Conservation (phyloP, 176 grass and related monocot species). For the Aegilops longissima region DNA sequence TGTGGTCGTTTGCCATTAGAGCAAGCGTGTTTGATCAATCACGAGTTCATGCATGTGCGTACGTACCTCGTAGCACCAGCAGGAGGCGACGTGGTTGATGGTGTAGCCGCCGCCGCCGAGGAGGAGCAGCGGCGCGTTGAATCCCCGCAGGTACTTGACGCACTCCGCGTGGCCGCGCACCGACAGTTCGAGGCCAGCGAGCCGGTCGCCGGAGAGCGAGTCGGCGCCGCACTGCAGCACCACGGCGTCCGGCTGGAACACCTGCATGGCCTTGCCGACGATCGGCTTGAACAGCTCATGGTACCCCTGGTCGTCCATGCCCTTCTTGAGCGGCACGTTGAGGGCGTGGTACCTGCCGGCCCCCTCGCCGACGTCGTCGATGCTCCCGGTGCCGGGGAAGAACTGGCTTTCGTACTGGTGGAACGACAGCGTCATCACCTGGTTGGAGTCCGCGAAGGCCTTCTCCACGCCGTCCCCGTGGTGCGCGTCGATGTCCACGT, state of each 20-base stretch:
- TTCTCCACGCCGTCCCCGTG: constrained; percentile 75
- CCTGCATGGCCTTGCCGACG: background rate
- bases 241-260: constrained; percentile 34
- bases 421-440: constrained; percentile 74
- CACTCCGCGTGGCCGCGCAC: constrained; percentile 47
- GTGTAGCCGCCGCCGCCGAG: constrained; percentile 80
- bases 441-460: constrained; percentile 38
- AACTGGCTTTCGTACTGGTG: constrained; percentile 41
- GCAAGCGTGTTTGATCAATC: background rate
- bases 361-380: constrained; percentile 19
- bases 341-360: constrained; percentile 36
- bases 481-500: constrained; percentile 88
- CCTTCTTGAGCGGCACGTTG: constrained; percentile 57
- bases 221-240: constrained; percentile 39
- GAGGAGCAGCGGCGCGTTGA: constrained; percentile 53
- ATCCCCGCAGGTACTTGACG: constrained; percentile 4
- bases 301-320: constrained; percentile 57
- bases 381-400: constrained; percentile 48
- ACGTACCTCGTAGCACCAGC: constrained; percentile 76
- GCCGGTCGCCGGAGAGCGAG: constrained; percentile 48
- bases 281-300: background rate
- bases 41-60: background rate
- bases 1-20: too few species aligned
- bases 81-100: constrained; percentile 56
- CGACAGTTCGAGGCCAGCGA: constrained; percentile 57